Conservation (phyloP, 2,329 filamentous ascomycete genomes). For the Hirsutella minnesotensis region DNA sequence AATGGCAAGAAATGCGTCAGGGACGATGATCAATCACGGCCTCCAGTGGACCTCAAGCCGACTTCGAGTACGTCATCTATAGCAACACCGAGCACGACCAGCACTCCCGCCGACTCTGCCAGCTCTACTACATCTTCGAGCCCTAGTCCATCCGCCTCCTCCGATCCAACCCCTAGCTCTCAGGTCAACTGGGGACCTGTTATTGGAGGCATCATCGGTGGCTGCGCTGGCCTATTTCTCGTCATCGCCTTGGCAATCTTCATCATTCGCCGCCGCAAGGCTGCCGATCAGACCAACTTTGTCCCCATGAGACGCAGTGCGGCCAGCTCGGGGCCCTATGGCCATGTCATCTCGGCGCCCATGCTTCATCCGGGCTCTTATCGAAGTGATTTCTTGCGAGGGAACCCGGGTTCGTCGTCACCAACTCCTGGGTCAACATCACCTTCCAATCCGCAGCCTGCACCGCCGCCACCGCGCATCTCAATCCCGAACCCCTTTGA, state of each 20-base stretch:
- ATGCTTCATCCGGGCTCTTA: slow-evolving; percentile 31
- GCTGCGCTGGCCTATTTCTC: slow-evolving; percentile 19
- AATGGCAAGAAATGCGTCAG: slow-evolving; percentile 35
- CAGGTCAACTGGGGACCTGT: slow-evolving; percentile 10
- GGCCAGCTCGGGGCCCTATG: slow-evolving; percentile 1
- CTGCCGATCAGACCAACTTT: background rate
- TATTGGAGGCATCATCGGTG: slow-evolving; percentile 34
- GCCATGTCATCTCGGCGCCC: slow-evolving; percentile 45
- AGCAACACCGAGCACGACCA: background rate
- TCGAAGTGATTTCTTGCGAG: slow-evolving; percentile 43
- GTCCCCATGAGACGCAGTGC: slow-evolving; percentile 8
- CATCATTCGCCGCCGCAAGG: slow-evolving; percentile 14
- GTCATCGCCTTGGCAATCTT: slow-evolving; percentile 27
- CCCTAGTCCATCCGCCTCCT: background rate
- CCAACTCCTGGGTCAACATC: slow-evolving; percentile 2
- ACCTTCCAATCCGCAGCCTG: slow-evolving; percentile 4
- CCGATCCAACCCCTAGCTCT: slow-evolving; percentile 13
- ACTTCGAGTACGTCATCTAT: too few species aligned
- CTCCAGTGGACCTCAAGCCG: slow-evolving; percentile 19
- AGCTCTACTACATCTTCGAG: slow-evolving; percentile 3
- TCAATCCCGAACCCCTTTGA: slow-evolving; percentile 25
- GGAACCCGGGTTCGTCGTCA: slow-evolving; percentile 7
- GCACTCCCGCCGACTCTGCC: slow-evolving; percentile 6
- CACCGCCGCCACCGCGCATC: slow-evolving; percentile 8
- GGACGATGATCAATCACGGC: slow-evolving; percentile 36